Percentiles rank a stretch among this genome's conserved stretches.
phyloP scores from a whole-genome alignment of 1,284 basidiomycete genomes.

The Tilletia caries region DNA sequence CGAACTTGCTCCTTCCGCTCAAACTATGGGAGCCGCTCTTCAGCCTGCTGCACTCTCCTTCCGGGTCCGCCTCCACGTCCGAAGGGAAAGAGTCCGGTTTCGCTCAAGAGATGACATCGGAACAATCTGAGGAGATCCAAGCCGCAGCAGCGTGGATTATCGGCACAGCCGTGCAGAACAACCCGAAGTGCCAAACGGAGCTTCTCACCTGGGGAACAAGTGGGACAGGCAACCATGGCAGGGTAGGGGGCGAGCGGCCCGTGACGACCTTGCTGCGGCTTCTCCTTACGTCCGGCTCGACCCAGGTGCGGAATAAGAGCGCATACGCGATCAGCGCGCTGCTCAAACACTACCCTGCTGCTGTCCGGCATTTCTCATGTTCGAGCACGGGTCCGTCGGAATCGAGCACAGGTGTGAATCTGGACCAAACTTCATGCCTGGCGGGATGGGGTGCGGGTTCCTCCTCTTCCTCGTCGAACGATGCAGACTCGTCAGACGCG shows the following conservation, averaged over 20 bases:
- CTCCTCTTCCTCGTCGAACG: too few relatives aligned
- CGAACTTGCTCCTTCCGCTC: constrained; percentile 80
- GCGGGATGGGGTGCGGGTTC: not conserved
- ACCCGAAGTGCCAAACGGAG: constrained; percentile 75
- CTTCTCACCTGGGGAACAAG: constrained; percentile 62
- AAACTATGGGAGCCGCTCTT: constrained; percentile 83
- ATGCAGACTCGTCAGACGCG: not conserved
- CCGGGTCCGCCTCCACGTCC: constrained; percentile 60
- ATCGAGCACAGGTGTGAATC: not conserved
- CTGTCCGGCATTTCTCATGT: constrained; percentile 62
- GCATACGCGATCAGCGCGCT: constrained; percentile 81
- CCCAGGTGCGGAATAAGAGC: constrained; percentile 63
- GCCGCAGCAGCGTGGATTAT: constrained; percentile 81
- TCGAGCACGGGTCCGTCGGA: not conserved
- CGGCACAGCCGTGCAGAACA: constrained; percentile 93
- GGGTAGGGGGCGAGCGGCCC: constrained; percentile 41
- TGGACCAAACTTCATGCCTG: constrained; percentile 10
- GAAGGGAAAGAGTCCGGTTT: not conserved
- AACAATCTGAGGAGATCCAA: constrained; percentile 58
- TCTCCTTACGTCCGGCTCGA: not conserved
- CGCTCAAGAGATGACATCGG: constrained; percentile 5
- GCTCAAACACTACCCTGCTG: constrained; percentile 74
- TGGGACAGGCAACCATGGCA: constrained; percentile 5
- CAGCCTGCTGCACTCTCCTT: constrained; percentile 63
- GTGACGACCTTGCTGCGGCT: constrained; percentile 11